Conservation (phyloP, 1,139 yeast genomes). For the Wickerhamiella infanticola region DNA sequence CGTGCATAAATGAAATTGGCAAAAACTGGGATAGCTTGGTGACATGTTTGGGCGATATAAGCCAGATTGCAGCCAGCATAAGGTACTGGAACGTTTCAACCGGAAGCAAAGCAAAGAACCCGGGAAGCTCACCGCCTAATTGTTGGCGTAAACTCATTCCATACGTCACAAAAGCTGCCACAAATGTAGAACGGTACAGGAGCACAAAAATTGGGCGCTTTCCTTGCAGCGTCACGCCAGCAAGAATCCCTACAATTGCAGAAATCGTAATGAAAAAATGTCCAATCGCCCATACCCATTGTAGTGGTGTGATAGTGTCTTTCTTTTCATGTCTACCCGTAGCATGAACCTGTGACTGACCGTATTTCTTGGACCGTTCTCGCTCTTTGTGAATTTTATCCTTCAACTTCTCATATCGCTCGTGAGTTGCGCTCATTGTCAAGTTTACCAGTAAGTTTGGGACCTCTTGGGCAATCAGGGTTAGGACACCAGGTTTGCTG, state of each 20-base stretch:
- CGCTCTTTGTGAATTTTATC: conserved; percentile 1
- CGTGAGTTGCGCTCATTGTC: not conserved
- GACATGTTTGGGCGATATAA: conserved; percentile 34
- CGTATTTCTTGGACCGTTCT: not conserved
- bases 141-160: conserved; percentile 52
- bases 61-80: conserved; percentile 40
- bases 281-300: conserved; percentile 13
- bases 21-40: conserved; percentile 49
- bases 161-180: conserved; percentile 58
- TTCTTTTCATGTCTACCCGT: not conserved
- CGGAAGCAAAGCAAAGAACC: conserved; percentile 26
- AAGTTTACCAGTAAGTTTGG: too few species aligned
- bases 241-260: conserved; percentile 11
- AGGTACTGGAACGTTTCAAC: conserved; percentile 53
- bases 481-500: not conserved
- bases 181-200: conserved; percentile 44
- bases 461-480: not conserved
- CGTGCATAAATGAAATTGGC: conserved; percentile 53
- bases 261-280: conserved; percentile 14
- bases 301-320: conserved; percentile 1
- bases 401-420: not conserved
- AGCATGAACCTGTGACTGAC: not conserved
- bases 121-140: conserved; percentile 21
- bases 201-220: conserved; percentile 10
- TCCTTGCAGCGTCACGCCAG: conserved; percentile 13